These are phyloP conservation scores for Sclerotinia minor DNA, from an alignment of 2,329 filamentous ascomycete species.

Conservation along the genomic window DNA sequence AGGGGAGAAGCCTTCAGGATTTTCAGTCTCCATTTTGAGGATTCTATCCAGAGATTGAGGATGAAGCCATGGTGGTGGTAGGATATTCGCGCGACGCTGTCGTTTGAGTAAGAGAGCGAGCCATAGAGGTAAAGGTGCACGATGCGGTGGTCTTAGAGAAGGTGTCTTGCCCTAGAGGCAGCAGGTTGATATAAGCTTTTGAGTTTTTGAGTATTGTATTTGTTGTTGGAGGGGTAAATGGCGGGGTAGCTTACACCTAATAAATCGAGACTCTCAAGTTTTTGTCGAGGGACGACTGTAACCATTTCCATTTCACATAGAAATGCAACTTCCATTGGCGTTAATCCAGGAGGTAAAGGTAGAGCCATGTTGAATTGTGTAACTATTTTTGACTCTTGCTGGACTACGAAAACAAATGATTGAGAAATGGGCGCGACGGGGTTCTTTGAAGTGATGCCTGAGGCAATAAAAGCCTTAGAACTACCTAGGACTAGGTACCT, in stretches of 20 bases:
- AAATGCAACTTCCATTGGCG: conserved; percentile 87
- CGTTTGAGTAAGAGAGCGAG: conserved; percentile 92
- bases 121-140: conserved; percentile 83
- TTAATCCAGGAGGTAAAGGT: conserved; percentile 54
- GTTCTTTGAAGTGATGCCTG: neutral
- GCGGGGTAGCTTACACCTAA: conserved; percentile 66
- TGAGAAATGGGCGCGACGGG: neutral
- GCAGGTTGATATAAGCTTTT: conserved; percentile 15
- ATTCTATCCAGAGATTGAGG: conserved; percentile 73
- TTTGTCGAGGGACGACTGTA: conserved; percentile 86
- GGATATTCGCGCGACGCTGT: conserved; percentile 88
- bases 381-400: neutral
- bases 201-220: conserved; percentile 41
- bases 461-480: neutral
- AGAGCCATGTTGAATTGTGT: conserved; percentile 38
- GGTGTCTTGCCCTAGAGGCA: conserved; percentile 70
- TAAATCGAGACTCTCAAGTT: conserved; percentile 80
- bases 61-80: conserved; percentile 86
- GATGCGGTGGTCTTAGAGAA: conserved; percentile 75
- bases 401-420: neutral
- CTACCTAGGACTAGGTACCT: neutral
- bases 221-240: conserved; percentile 30
- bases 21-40: conserved; percentile 75
- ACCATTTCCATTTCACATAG: conserved; percentile 97
- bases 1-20: conserved; percentile 72